Evolutionary conservation across 495 filamentous ascomycete species (phyloP).

Genomic region (Chaetomium tenue): DNA sequence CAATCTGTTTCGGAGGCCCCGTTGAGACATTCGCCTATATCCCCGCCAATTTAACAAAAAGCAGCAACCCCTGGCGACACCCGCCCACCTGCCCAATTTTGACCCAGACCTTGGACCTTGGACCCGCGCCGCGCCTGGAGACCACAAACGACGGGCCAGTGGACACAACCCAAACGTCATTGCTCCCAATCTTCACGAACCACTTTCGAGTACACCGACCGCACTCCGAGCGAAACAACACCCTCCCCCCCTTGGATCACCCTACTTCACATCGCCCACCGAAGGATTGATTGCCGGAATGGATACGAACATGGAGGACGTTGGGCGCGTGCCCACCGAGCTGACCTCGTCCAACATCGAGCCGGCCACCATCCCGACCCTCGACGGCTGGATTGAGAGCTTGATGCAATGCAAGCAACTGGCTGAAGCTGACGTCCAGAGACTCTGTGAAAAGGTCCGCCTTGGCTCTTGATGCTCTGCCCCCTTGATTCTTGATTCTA

Average conservation of each 20-base stretch:
- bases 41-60: slow-evolving; percentile 13
- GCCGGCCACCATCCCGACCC: slow-evolving; percentile 81
- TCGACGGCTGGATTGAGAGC: slow-evolving; percentile 98
- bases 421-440: slow-evolving; percentile 88
- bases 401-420: slow-evolving; percentile 99
- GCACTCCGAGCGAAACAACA: slow-evolving; percentile 4
- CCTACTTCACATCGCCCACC: slow-evolving; percentile 3
- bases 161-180: slow-evolving; percentile 25
- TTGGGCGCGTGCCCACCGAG: slow-evolving; percentile 81
- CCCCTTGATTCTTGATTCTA: not conserved
- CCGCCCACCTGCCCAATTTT: slow-evolving; percentile 34
- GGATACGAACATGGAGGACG: slow-evolving; percentile 99
- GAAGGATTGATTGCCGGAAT: slow-evolving; percentile 49
- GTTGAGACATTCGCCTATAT: not conserved
- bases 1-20: not conserved
- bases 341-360: slow-evolving; percentile 72
- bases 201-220: slow-evolving; percentile 1
- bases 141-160: slow-evolving; percentile 19
- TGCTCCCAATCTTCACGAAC: slow-evolving; percentile 24
- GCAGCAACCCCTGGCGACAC: slow-evolving; percentile 16
- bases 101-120: slow-evolving; percentile 22
- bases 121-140: slow-evolving; percentile 23
- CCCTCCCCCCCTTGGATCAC: not conserved
- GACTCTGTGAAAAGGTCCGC: slow-evolving; percentile 93
- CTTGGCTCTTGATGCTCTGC: not conserved